A percentile compares a stretch with the other conserved stretches of the same genome.
Conservation (phyloP, 208 protist genomes). For the Eutreptiella sp. region DNA sequence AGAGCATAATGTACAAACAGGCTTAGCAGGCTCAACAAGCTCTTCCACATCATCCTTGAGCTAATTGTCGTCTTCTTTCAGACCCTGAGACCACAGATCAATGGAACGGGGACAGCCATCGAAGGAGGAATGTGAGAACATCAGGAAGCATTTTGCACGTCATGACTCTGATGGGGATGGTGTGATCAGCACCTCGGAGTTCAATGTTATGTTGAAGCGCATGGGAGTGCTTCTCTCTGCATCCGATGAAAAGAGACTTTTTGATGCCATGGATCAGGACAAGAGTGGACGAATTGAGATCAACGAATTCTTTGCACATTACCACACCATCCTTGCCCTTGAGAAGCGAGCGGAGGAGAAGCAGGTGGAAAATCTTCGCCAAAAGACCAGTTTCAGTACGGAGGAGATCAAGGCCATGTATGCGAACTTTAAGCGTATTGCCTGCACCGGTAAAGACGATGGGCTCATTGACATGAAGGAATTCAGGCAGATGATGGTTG, state of each 20-base stretch:
- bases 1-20: too few relatives aligned
- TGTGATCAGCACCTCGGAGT: conserved; percentile 8
- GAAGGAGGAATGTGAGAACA: neutral
- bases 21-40: too few relatives aligned
- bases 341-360: conserved; percentile 4
- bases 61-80: too few relatives aligned
- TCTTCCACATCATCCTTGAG: too few relatives aligned
- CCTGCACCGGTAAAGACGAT: conserved; percentile 16
- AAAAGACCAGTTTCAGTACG: conserved; percentile 18
- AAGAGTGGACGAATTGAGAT: conserved; percentile 16
- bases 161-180: conserved; percentile 17
- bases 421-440: conserved; percentile 28
- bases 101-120: too few relatives aligned
- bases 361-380: conserved; percentile 4
- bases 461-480: conserved; percentile 26
- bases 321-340: neutral
- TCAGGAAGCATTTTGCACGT: conserved; percentile 4
- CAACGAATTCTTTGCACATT: neutral
- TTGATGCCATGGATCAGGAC: conserved; percentile 12
- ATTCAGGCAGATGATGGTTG: conserved; percentile 29
- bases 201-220: conserved; percentile 7
- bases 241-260: neutral
- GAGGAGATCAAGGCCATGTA: conserved; percentile 29
- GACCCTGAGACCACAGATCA: too few relatives aligned
- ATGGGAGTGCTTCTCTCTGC: conserved; percentile 3